Evolutionary conservation across 2,329 filamentous ascomycete species (phyloP).

Genomic region (Clonostachys chloroleuca): DNA sequence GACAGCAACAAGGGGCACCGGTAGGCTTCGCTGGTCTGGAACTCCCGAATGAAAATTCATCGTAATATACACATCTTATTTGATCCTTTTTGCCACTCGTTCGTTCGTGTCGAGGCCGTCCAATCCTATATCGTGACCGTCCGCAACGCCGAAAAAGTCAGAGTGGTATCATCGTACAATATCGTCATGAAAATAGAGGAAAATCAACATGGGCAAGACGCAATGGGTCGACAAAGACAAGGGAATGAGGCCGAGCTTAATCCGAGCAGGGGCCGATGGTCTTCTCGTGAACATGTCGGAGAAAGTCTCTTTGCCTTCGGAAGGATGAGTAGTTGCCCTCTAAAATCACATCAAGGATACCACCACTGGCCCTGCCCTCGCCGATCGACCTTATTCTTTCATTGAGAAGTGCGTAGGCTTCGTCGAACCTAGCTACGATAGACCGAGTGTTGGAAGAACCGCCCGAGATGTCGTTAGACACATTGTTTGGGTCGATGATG

Average conservation of each 20-base stretch:
- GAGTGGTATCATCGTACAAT: neutral
- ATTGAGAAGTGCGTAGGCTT: conserved; percentile 34
- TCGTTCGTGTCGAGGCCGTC: too few relatives aligned
- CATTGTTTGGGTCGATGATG: conserved; percentile 88
- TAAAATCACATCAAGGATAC: conserved; percentile 66
- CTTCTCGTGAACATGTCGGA: conserved; percentile 47
- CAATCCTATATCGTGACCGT: neutral
- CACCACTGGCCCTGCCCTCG: conserved; percentile 14
- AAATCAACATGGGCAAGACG: neutral
- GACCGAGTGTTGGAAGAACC: conserved; percentile 68
- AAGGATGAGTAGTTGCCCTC: conserved; percentile 79
- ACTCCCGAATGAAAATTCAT: neutral
- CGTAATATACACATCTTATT: neutral
- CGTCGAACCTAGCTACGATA: conserved; percentile 66
- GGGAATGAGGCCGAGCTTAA: conserved; percentile 8
- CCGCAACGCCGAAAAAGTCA: neutral
- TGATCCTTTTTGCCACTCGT: neutral
- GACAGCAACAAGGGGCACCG: neutral
- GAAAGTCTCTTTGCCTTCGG: conserved; percentile 59
- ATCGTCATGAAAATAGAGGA: neutral
- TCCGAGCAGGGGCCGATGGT: conserved; percentile 24
- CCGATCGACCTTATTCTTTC: conserved; percentile 28
- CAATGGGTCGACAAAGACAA: neutral
- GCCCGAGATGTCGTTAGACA: conserved; percentile 83
- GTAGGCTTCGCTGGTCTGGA: neutral